Base-by-base conservation (phyloP, 257 asterid species). In the Nicotiana sylvestris region DNA sequence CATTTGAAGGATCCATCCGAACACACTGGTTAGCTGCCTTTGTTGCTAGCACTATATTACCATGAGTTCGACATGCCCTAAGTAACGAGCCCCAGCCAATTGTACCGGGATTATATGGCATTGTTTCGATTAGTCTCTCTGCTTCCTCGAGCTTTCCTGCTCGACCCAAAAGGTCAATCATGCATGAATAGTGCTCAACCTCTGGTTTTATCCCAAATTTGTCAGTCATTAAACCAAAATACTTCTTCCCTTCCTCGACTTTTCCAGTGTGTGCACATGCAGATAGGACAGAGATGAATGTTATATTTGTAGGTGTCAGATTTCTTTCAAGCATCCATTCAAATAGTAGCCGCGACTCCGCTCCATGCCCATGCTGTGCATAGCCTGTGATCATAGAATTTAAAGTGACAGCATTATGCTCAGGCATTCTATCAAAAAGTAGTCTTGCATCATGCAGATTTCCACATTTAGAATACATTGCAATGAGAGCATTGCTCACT, bases 381-480 rank as follows among this genome's bases (percentile, higher is more conserved):
- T 90, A 92, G 82, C 90, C 95, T 66, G 94, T 92, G 21, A 94
- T 90, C 91, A 92, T 90, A 0, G 98, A 91, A 82, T 91, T 94
- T 1, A 89, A 85, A 8, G 96, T 86, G 69, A 94, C 94, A 18
- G 58, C 81, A 57, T 94, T 91, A 64, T 85, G 91, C 84, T 90
- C 94, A 0, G 86, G 87, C 94, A 94, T 91, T 72, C 72, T 77
- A 82, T 90, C 89, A 64, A 94, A 94, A 39, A 94, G 35, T 84
- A 51, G 84, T 81, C 85, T 89, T 0, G 97, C 98, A 56, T 90
- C 96, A 17, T 83, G 84, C 55, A 92, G 86, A 85, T 87, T 86
- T 65, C 98, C 97, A 66, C 93, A 91, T 81, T 89, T 94, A 39
- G 97, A 91, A 82, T 94, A 94, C 97, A 91, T 90, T 57, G 95